phyloP scores from a whole-genome alignment of 495 filamentous ascomycete genomes.

The Cudoniella acicularis region DNA sequence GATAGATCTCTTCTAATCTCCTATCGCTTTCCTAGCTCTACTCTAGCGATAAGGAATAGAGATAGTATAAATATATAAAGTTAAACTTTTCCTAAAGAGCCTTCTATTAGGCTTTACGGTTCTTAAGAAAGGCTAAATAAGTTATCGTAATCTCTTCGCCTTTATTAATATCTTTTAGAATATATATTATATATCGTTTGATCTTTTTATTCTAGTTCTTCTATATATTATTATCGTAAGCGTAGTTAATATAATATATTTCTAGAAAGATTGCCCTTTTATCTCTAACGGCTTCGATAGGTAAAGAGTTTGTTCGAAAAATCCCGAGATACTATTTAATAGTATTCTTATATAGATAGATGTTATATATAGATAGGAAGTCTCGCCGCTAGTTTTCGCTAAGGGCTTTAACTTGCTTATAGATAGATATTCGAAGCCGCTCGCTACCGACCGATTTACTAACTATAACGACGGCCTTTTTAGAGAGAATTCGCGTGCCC shows the following conservation, averaged over 20 bases:
- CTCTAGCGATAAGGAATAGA: constrained; percentile 29
- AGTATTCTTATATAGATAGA: too few relatives aligned
- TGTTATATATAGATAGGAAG: too few relatives aligned
- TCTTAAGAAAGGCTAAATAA: constrained; percentile 24
- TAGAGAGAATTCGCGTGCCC: too few relatives aligned
- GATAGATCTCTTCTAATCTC: constrained; percentile 19
- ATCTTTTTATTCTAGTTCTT: constrained; percentile 34
- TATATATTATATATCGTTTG: constrained; percentile 30
- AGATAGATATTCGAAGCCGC: too few relatives aligned
- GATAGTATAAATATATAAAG: constrained; percentile 31
- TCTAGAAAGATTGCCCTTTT: constrained; percentile 28
- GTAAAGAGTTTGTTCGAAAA: constrained; percentile 29
- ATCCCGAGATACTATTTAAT: constrained; percentile 26
- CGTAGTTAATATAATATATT: constrained; percentile 35
- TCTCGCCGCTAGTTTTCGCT: too few relatives aligned
- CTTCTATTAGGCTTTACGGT: constrained; percentile 17
- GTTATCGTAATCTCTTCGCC: constrained; percentile 36
- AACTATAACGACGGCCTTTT: too few relatives aligned
- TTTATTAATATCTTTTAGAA: constrained; percentile 28
- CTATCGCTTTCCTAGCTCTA: constrained; percentile 29
- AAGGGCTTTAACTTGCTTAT: too few relatives aligned
- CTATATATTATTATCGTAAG: constrained; percentile 32
- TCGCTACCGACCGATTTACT: too few relatives aligned
- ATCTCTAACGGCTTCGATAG: constrained; percentile 16
- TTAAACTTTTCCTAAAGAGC: constrained; percentile 26